phyloP scores from a whole-genome alignment of 1,284 basidiomycete species.

The Vanrija humicola region DNA sequence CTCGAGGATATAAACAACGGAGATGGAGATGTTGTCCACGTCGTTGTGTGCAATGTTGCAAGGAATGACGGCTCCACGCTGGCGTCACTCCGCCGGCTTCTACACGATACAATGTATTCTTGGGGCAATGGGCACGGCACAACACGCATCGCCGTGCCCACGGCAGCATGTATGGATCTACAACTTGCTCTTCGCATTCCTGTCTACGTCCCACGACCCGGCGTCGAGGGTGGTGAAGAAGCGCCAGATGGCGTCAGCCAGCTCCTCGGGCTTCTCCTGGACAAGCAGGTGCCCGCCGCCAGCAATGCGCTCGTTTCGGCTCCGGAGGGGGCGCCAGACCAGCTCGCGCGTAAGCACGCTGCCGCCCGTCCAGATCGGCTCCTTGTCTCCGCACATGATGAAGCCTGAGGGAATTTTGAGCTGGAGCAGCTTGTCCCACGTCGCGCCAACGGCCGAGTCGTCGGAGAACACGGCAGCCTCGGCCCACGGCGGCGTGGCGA shows the following conservation, averaged over 20 bases:
- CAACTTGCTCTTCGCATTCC: not conserved
- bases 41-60: too few species aligned
- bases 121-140: too few species aligned
- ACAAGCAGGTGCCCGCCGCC: constrained; percentile 34
- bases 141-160: too few species aligned
- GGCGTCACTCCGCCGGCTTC: too few species aligned
- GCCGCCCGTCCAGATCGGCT: constrained; percentile 21
- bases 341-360: constrained; percentile 16
- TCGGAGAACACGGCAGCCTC: constrained; percentile 39
- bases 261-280: constrained; percentile 35
- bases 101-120: too few species aligned
- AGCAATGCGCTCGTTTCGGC: constrained; percentile 33
- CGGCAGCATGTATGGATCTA: not conserved
- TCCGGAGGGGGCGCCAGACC: constrained; percentile 27
- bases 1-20: too few species aligned
- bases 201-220: constrained; percentile 4
- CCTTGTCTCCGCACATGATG: constrained; percentile 26
- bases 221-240: constrained; percentile 26
- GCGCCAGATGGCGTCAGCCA: constrained; percentile 31
- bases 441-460: constrained; percentile 22
- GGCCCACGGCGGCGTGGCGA: constrained; percentile 35
- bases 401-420: constrained; percentile 31
- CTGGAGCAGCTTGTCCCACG: constrained; percentile 33
- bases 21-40: too few species aligned
- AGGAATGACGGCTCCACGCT: too few species aligned